Evolutionary conservation across 352 stramenopile species (phyloP), one percentile per base, ranked within the genome.

Genomic region (Pythium diclinum): DNA sequence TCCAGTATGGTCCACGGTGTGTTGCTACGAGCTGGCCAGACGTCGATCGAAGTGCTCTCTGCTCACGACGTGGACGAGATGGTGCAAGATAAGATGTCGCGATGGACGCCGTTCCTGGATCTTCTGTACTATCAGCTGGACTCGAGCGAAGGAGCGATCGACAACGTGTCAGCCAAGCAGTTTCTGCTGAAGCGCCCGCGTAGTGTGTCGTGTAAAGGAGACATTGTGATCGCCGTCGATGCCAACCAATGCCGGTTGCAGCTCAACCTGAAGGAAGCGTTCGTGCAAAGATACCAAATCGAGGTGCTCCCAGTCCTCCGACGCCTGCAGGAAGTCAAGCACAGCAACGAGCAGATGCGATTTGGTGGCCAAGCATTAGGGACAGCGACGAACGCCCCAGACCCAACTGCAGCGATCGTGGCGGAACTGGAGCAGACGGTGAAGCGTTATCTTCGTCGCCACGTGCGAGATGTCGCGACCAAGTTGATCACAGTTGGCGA

Each of bases 401-500:
- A 84, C 28, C 58, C 79, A 7, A 58, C 67, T 3, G 21, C 77
- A 3, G 56, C 68, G 2, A 59, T 88, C 14, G 70, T 73, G 6
- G 63, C 68, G 3, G 74, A 86, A 17, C 77, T 83, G 17, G 81
- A 89, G 63, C 69, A 74, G 17, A 71, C 48, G 10, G 59, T 94
- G 17, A 89, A 88, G 55, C 69, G 73, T 2, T 32, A 91, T 6
- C 71, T 92, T n/a, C 57, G 76, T 1, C 73, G 76, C 5, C 78
- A 88, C 46, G 77, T 92, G 19, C 71, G 79, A 34, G 58, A 80
- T n/a, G 78, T 94, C 51, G 67, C 83, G 1, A 47, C 47, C 0
- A 75, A 85, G 59, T 70, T 94, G 13, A 61, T 89, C 28, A 91
- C 85, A 1, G 65, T 94, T 9, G 85, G 85, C 16, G 85, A 94